Percentiles rank a stretch among this genome's conserved stretches.
Evolutionary conservation across 306 rosid genomes (phyloP).

Genomic region (Mucuna pruriens): DNA sequence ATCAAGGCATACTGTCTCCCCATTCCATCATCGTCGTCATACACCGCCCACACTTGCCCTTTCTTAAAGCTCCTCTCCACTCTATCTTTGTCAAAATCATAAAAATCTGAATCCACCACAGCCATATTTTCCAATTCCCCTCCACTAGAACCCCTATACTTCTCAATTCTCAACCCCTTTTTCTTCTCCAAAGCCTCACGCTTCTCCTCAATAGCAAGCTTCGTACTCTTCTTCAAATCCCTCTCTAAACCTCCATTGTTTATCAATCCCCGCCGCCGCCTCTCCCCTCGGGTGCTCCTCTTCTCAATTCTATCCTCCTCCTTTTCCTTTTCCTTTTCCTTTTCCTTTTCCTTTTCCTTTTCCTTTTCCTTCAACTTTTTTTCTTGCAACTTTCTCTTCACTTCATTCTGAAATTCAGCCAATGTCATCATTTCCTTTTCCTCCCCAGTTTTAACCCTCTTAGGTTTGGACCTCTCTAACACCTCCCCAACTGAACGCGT

Average conservation of each 20-base stretch:
- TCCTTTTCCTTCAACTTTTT: constrained; percentile 51
- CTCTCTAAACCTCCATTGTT: constrained; percentile 31
- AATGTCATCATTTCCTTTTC: constrained; percentile 84
- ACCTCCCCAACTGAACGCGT: constrained; percentile 72
- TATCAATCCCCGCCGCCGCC: constrained; percentile 15
- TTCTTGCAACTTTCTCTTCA: constrained; percentile 53
- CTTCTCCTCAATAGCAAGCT: constrained; percentile 33
- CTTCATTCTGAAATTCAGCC: constrained; percentile 71
- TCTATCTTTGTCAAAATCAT: constrained; percentile 84
- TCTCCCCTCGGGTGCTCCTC: constrained; percentile 33
- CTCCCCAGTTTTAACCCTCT: constrained; percentile 54
- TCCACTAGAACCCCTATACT: constrained; percentile 26
- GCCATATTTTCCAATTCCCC: constrained; percentile 54
- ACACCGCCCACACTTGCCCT: constrained; percentile 94
- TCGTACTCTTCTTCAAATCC: constrained; percentile 39
- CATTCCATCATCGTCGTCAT: constrained; percentile 89
- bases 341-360: constrained; percentile 50
- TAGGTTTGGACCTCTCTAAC: constrained; percentile 63
- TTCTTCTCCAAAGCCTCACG: constrained; percentile 30
- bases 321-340: constrained; percentile 47
- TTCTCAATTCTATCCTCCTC: constrained; percentile 45
- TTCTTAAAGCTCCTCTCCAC: constrained; percentile 79
- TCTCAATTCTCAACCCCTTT: constrained; percentile 30
- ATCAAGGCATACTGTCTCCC: constrained; percentile 80
- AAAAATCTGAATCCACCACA: constrained; percentile 80